Evolutionary conservation across 2,329 filamentous ascomycete genomes (phyloP).

Genomic region (Calonectria hongkongensis): DNA sequence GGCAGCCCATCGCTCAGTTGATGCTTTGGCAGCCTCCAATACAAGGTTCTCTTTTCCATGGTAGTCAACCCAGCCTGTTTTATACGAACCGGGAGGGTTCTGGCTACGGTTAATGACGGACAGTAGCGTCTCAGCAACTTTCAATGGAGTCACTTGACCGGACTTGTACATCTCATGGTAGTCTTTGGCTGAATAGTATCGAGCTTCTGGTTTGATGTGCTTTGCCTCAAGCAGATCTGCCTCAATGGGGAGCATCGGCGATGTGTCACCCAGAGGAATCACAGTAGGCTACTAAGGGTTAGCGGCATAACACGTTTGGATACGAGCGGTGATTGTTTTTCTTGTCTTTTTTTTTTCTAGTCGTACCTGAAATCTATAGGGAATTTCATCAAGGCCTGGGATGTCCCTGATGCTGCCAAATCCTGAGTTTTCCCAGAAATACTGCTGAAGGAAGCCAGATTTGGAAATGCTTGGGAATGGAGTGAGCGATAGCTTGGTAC

Average conservation of each 20-base stretch:
- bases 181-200: slow-evolving; percentile 83
- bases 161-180: slow-evolving; percentile 85
- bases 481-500: slow-evolving; percentile 24
- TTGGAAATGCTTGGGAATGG: slow-evolving; percentile 71
- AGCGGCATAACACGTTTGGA: slow-evolving; percentile 15
- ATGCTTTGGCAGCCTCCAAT: slow-evolving; percentile 81
- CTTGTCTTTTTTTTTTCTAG: neutral
- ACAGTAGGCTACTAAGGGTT: slow-evolving; percentile 70
- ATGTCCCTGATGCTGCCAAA: slow-evolving; percentile 70
- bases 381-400: slow-evolving; percentile 66
- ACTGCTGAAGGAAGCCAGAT: slow-evolving; percentile 75
- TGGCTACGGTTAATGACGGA: slow-evolving; percentile 80
- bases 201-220: slow-evolving; percentile 64
- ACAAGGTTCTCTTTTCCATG: slow-evolving; percentile 75
- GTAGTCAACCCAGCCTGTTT: slow-evolving; percentile 82
- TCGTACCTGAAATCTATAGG: slow-evolving; percentile 70
- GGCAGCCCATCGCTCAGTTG: slow-evolving; percentile 81
- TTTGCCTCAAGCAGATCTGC: slow-evolving; percentile 64
- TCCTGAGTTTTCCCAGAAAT: slow-evolving; percentile 82
- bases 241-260: slow-evolving; percentile 63
- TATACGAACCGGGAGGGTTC: slow-evolving; percentile 75
- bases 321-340: no score
- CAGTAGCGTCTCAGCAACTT: slow-evolving; percentile 82
- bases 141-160: slow-evolving; percentile 81
- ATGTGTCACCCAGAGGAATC: slow-evolving; percentile 67